Percentiles rank a stretch among this genome's conserved stretches.
Conservation (phyloP, 192 early-diverging fungal species). For the Backusella parvicylindrica region DNA sequence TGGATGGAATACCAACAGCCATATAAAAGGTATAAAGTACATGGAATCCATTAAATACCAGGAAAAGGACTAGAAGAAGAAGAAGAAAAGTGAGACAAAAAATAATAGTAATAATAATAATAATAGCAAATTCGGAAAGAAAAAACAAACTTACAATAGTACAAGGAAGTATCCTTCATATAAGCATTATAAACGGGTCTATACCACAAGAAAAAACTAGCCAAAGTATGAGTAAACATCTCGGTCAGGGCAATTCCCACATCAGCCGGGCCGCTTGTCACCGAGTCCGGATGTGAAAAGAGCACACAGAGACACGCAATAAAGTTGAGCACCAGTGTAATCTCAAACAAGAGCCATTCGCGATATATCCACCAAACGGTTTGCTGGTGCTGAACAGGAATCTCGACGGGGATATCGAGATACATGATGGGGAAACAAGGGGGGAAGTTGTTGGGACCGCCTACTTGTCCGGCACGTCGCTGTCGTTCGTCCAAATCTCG, state of each 20-base stretch:
- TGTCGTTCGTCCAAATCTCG: conserved; percentile 65
- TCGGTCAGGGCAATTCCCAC: conserved; percentile 75
- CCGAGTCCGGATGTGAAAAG: conserved; percentile 56
- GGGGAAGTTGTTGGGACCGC: conserved; percentile 64
- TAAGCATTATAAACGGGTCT: conserved; percentile 86
- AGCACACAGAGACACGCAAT: conserved; percentile 76
- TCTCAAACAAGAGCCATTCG: conserved; percentile 70
- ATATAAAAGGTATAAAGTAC: conserved; percentile 79
- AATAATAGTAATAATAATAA: not conserved
- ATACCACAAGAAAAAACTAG: conserved; percentile 86
- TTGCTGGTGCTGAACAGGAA: conserved; percentile 59
- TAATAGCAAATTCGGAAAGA: not conserved
- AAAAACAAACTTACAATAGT: conserved; percentile 55
- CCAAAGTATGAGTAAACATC: conserved; percentile 70
- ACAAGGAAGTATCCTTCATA: conserved; percentile 82
- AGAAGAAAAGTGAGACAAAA: too few relatives aligned
- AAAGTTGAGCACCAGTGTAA: conserved; percentile 73
- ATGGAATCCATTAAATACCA: conserved; percentile 86
- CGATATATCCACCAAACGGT: conserved; percentile 67
- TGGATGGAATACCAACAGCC: conserved; percentile 81
- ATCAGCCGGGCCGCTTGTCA: conserved; percentile 67
- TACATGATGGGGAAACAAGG: conserved; percentile 83
- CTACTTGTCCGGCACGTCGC: conserved; percentile 45
- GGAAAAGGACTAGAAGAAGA: conserved; percentile 69
- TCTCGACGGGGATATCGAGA: conserved; percentile 70